A percentile compares a stretch with the other conserved stretches of the same genome.
Evolutionary conservation across 2,329 filamentous ascomycete genomes (phyloP).

Genomic region (Zymoseptoria tritici): DNA sequence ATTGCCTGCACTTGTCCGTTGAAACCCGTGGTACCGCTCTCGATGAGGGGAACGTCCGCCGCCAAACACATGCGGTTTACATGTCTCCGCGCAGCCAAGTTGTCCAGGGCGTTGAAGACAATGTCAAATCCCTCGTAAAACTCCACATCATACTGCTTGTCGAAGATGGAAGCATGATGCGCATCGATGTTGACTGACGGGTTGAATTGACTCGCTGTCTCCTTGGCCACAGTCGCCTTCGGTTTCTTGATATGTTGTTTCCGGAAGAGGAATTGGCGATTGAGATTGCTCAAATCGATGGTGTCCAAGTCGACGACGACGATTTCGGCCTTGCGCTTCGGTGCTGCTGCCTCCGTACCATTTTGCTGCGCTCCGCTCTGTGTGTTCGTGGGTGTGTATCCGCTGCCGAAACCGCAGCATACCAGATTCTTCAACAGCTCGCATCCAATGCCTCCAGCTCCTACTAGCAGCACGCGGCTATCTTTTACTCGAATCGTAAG

Average conservation of each 20-base stretch:
- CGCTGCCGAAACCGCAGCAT: conserved; percentile 70
- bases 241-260: conserved; percentile 97
- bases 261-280: conserved; percentile 93
- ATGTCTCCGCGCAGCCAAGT: conserved; percentile 84
- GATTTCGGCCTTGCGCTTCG: conserved; percentile 50
- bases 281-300: conserved; percentile 95
- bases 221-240: conserved; percentile 89
- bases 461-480: conserved; percentile 68
- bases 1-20: conserved; percentile 97
- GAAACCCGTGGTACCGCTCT: conserved; percentile 96
- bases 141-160: conserved; percentile 71
- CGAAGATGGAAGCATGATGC: conserved; percentile 93
- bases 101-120: conserved; percentile 96
- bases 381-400: conserved; percentile 1
- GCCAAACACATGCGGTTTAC: conserved; percentile 97
- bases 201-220: conserved; percentile 85
- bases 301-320: conserved; percentile 96
- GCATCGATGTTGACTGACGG: conserved; percentile 78
- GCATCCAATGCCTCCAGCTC: conserved; percentile 94
- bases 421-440: conserved; percentile 96
- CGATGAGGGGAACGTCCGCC: conserved; percentile 80
- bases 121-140: conserved; percentile 81
- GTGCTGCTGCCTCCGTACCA: not conserved
- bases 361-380: conserved; percentile 3
- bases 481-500: conserved; percentile 40